Evolutionary conservation across 2,329 filamentous ascomycete species (phyloP), one percentile per base, ranked within the genome.

Genomic region (Aureobasidium zeae): DNA sequence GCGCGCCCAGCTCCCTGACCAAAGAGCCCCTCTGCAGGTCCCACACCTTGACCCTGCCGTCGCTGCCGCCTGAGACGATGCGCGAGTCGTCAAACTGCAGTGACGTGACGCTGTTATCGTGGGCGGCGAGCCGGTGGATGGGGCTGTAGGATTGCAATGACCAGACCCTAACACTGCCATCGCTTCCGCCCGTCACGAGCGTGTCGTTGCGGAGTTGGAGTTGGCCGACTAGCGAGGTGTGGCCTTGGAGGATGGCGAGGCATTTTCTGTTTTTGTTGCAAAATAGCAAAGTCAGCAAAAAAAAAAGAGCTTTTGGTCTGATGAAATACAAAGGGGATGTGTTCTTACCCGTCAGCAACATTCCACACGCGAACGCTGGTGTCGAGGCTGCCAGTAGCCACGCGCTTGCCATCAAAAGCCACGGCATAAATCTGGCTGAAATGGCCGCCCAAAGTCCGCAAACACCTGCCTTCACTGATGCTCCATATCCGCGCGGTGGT

Each of bases 401-500:
- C 88, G 51, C 88, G 77, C 53, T 81, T 81, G 28, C 91, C 91
- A 60, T 98, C 91, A 63, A 96, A 98, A 1, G 91, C 91, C 59
- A 98, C 94, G 15, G 91, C 91, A 61, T 98, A 98, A 47, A 98
- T 98, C 60, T 98, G 91, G 60, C 89, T 96, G 65, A 95, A 98
- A 64, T 98, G 91, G 0, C 91, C 91, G 32, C 83, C 81, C 28
- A 98, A 72, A 0, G 87, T 95, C 53, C 89, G 81, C 44, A 96
- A 69, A 62, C 91, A 98, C 50, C 86, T 80, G 21, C 91, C 91
- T 64, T 95, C 86, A 2, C 86, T 94, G 41, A 98, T 96, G 62
- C 86, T 95, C 91, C 91, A 98, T 46, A 98, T 89, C 55, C 87
- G 83, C 16, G 91, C 91, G 16, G 86, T 95, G 5, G 91, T 95